Conservation (phyloP, 495 filamentous ascomycete species). For the Coniosporium apollinis region DNA sequence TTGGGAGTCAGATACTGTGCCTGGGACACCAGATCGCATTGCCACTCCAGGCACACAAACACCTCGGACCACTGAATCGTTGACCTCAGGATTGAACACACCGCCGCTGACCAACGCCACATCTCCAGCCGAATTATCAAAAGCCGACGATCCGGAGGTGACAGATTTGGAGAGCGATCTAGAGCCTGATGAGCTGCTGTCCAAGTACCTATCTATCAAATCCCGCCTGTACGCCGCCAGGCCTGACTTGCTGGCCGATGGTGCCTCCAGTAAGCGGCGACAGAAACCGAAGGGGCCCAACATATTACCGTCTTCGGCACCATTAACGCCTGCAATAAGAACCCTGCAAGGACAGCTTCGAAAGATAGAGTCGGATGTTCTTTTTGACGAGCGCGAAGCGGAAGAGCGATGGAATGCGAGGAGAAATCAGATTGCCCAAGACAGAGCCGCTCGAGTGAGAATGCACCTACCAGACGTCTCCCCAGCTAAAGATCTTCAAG, state of each 20-base stretch:
- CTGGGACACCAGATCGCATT: no score
- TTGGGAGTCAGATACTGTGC: no score
- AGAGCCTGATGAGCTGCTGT: conserved; percentile 57
- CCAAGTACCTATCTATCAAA: conserved; percentile 57
- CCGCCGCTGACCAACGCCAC: no score
- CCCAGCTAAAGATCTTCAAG: no score
- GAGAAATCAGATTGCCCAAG: conserved; percentile 47
- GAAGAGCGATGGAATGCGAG: conserved; percentile 55
- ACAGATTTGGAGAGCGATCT: conserved; percentile 37
- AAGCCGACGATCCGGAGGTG: conserved; percentile 6
- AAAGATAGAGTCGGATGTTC: conserved; percentile 62
- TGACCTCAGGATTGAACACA: no score
- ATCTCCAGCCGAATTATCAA: no score
- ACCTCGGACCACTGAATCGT: no score
- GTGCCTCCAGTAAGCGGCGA: conserved; percentile 11
- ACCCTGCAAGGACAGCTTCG: conserved; percentile 55
- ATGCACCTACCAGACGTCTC: conserved; percentile 9
- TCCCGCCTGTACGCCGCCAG: conserved; percentile 53
- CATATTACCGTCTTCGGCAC: conserved; percentile 6
- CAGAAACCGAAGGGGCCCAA: conserved; percentile 21
- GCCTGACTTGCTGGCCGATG: conserved; percentile 28
- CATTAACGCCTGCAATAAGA: conserved; percentile 33
- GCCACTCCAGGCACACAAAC: no score
- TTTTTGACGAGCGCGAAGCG: conserved; percentile 68
- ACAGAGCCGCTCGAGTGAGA: conserved; percentile 24